phyloP scores from a whole-genome alignment of 2,329 filamentous ascomycete genomes.

The Aureobasidium leucospermi region DNA sequence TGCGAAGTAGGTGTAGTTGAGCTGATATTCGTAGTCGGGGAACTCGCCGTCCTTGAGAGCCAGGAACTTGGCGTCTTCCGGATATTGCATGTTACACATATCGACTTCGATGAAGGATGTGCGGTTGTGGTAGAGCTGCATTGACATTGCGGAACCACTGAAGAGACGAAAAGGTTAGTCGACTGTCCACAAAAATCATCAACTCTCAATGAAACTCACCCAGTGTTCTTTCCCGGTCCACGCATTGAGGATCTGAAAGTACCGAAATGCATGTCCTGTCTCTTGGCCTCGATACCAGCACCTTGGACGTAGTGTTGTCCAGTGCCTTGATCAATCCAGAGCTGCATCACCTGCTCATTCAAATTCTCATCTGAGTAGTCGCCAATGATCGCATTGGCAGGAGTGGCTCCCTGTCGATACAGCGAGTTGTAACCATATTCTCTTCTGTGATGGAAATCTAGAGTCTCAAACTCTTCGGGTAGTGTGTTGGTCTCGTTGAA shows the following conservation, averaged over 20 bases:
- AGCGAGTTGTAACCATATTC: slow-evolving; percentile 42
- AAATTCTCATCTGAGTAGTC: background rate
- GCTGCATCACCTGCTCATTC: background rate
- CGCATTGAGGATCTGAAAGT: slow-evolving; percentile 39
- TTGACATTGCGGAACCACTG: slow-evolving; percentile 38
- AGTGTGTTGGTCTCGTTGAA: slow-evolving; percentile 42
- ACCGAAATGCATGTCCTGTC: slow-evolving; percentile 43
- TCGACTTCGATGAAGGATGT: slow-evolving; percentile 37
- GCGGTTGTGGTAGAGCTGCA: slow-evolving; percentile 40
- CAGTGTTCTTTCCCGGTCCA: slow-evolving; percentile 1
- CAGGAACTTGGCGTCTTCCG: slow-evolving; percentile 31
- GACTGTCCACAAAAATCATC: background rate
- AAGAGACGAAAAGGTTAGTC: background rate
- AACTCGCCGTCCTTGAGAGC: slow-evolving; percentile 34
- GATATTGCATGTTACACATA: slow-evolving; percentile 38
- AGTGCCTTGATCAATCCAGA: background rate
- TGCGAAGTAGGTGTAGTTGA: slow-evolving; percentile 33
- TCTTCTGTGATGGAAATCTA: slow-evolving; percentile 37
- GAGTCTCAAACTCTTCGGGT: slow-evolving; percentile 30
- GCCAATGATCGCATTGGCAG: slow-evolving; percentile 28
- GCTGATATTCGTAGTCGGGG: slow-evolving; percentile 29
- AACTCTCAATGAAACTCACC: background rate
- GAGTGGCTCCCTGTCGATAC: slow-evolving; percentile 37
- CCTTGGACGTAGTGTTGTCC: slow-evolving; percentile 37
- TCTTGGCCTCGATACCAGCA: slow-evolving; percentile 34